Evolutionary conservation across 345 rosid genomes (phyloP).

Genomic region (Euphorbia pulcherrima): DNA sequence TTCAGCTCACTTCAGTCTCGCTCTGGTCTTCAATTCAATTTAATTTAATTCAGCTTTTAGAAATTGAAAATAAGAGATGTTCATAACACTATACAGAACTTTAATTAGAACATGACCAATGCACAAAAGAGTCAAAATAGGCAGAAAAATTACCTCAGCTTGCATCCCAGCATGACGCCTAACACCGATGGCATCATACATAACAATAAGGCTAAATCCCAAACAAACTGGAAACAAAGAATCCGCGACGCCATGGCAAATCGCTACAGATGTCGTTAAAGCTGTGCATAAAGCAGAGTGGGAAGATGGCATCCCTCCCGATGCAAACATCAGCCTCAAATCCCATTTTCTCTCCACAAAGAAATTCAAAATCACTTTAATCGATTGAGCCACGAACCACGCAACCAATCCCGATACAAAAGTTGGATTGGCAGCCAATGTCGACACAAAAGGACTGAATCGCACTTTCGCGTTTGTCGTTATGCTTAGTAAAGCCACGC

Average conservation of each 20-base stretch:
- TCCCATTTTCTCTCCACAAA: slow-evolving; percentile 90
- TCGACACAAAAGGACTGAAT: slow-evolving; percentile 74
- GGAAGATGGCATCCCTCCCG: slow-evolving; percentile 96
- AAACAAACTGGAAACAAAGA: slow-evolving; percentile 89
- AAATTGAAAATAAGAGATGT: too few species aligned
- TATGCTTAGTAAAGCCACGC: slow-evolving; percentile 59
- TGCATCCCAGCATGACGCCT: slow-evolving; percentile 98
- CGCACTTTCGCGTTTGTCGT: slow-evolving; percentile 64
- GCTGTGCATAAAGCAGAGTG: slow-evolving; percentile 88
- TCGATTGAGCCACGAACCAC: slow-evolving; percentile 70
- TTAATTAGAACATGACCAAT: not conserved
- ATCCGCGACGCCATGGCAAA: slow-evolving; percentile 85
- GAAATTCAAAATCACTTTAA: slow-evolving; percentile 69
- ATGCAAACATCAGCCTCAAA: slow-evolving; percentile 60
- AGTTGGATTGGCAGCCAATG: slow-evolving; percentile 76
- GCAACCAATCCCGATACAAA: slow-evolving; percentile 77
- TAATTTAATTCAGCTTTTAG: too few species aligned
- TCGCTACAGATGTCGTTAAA: slow-evolving; percentile 86
- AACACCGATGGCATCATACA: slow-evolving; percentile 95
- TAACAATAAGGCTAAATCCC: slow-evolving; percentile 87
- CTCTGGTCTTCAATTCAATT: too few species aligned
- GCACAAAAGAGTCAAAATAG: not conserved
- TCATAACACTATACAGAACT: not conserved
- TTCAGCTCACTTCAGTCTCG: too few species aligned
- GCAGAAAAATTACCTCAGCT: slow-evolving; percentile 57